phyloP scores from a whole-genome alignment of 805 yeast species.

The Barnettozyma siamensis region DNA sequence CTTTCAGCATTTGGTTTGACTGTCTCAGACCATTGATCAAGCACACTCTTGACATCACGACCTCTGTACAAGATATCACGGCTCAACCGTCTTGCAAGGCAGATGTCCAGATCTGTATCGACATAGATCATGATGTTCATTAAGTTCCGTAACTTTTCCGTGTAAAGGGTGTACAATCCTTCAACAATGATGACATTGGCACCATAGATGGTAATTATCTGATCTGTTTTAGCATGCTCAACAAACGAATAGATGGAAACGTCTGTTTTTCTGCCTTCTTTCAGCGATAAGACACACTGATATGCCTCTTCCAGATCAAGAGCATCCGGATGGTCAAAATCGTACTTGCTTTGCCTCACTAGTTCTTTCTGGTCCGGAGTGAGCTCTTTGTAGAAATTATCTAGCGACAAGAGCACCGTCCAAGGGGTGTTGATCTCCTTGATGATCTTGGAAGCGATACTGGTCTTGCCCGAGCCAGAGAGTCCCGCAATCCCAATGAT shows the following conservation, averaged over 20 bases:
- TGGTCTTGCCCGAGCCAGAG: constrained; percentile 90
- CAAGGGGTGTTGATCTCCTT: constrained; percentile 81
- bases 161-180: constrained; percentile 82
- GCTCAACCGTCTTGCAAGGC: constrained; percentile 81
- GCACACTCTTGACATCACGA: constrained; percentile 73
- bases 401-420: constrained; percentile 86
- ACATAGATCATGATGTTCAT: constrained; percentile 88
- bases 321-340: constrained; percentile 85
- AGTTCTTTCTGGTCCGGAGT: constrained; percentile 48
- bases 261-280: constrained; percentile 60
- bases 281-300: constrained; percentile 57
- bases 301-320: constrained; percentile 71
- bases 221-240: constrained; percentile 51
- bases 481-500: constrained; percentile 84
- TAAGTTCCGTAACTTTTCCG: constrained; percentile 57
- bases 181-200: constrained; percentile 91
- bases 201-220: constrained; percentile 76
- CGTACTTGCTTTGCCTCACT: constrained; percentile 71
- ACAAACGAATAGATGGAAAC: constrained; percentile 70
- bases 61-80: constrained; percentile 86
- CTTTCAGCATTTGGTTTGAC: constrained; percentile 90
- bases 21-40: constrained; percentile 83
- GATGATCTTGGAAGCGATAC: constrained; percentile 80
- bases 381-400: constrained; percentile 83
- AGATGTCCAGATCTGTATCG: constrained; percentile 89